Conservation (phyloP, 164 flowering plant species). For the Liquidambar formosana region DNA sequence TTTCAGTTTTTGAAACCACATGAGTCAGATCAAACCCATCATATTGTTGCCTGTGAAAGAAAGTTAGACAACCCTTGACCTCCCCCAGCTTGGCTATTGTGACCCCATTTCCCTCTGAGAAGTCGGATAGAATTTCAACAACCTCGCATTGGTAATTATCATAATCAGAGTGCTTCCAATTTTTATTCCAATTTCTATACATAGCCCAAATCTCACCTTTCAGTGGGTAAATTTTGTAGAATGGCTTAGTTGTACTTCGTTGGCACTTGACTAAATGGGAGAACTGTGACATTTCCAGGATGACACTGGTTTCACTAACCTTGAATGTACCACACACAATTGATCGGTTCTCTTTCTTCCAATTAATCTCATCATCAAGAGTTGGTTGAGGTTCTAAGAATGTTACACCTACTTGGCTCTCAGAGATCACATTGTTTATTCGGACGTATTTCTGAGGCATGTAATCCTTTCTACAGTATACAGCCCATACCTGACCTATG, state of each 20-base stretch:
- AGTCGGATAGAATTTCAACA: slow-evolving; percentile 45
- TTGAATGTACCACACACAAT: slow-evolving; percentile 40
- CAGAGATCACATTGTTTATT: slow-evolving; percentile 34
- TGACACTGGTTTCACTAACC: slow-evolving; percentile 14
- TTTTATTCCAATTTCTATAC: slow-evolving; percentile 43
- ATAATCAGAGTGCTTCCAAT: slow-evolving; percentile 38
- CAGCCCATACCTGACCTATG: slow-evolving; percentile 50
- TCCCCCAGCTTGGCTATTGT: slow-evolving; percentile 27
- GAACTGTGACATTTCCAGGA: slow-evolving; percentile 29
- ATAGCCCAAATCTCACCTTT: slow-evolving; percentile 67
- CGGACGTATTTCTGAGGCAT: slow-evolving; percentile 48
- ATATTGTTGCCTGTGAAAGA: slow-evolving; percentile 32
- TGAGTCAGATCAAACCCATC: slow-evolving; percentile 37
- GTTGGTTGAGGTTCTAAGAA: slow-evolving; percentile 39
- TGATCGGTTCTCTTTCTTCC: slow-evolving; percentile 34
- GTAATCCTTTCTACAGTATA: slow-evolving; percentile 35
- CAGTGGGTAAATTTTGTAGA: slow-evolving; percentile 41
- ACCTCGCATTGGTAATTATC: slow-evolving; percentile 20
- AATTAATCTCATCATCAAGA: slow-evolving; percentile 25
- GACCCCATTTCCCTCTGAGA: slow-evolving; percentile 24
- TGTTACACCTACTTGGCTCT: slow-evolving; percentile 29
- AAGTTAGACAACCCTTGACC: slow-evolving; percentile 37
- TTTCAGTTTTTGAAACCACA: slow-evolving; percentile 25
- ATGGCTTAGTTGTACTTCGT: slow-evolving; percentile 11
- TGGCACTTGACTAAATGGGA: slow-evolving; percentile 38